A percentile compares a stretch with the other conserved stretches of the same genome.
phyloP scores from a whole-genome alignment of 2,329 filamentous ascomycete genomes.

The Talaromyces pinophilus region DNA sequence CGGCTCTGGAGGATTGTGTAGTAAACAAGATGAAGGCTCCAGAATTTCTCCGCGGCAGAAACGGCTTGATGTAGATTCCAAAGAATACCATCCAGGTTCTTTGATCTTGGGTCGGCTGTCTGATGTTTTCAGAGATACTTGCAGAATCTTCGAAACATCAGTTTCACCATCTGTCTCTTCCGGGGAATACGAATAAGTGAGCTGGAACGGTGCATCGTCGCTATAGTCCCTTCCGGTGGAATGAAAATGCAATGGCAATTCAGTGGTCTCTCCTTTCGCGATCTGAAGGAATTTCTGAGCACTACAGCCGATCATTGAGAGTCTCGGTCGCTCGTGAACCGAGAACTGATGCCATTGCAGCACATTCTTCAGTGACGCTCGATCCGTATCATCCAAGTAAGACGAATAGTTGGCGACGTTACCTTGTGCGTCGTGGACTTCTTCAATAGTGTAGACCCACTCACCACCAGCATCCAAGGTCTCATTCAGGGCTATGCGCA shows the following conservation, averaged over 20 bases:
- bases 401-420: conserved; percentile 74
- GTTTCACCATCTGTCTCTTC: conserved; percentile 69
- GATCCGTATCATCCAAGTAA: conserved; percentile 67
- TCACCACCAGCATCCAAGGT: conserved; percentile 75
- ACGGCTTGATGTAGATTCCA: conserved; percentile 76
- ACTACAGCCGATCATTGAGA: conserved; percentile 73
- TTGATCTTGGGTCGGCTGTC: conserved; percentile 68
- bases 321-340: conserved; percentile 81
- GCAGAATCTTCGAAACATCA: conserved; percentile 59
- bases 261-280: conserved; percentile 68
- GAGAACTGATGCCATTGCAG: conserved; percentile 74
- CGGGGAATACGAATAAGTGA: conserved; percentile 82
- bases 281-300: conserved; percentile 78
- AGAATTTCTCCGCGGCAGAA: conserved; percentile 85
- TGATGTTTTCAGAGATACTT: conserved; percentile 58
- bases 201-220: conserved; percentile 66
- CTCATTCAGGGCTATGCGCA: conserved; percentile 85
- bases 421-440: conserved; percentile 86
- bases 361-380: conserved; percentile 58
- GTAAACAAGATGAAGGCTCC: conserved; percentile 89
- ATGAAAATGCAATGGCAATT: conserved; percentile 71
- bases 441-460: conserved; percentile 89
- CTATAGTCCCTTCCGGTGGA: conserved; percentile 60
- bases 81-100: conserved; percentile 80
- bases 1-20: conserved; percentile 89